A percentile compares a stretch with the other conserved stretches of the same genome.
Evolutionary conservation across 495 filamentous ascomycete genomes (phyloP).

Genomic region (Xylaria nigripes): DNA sequence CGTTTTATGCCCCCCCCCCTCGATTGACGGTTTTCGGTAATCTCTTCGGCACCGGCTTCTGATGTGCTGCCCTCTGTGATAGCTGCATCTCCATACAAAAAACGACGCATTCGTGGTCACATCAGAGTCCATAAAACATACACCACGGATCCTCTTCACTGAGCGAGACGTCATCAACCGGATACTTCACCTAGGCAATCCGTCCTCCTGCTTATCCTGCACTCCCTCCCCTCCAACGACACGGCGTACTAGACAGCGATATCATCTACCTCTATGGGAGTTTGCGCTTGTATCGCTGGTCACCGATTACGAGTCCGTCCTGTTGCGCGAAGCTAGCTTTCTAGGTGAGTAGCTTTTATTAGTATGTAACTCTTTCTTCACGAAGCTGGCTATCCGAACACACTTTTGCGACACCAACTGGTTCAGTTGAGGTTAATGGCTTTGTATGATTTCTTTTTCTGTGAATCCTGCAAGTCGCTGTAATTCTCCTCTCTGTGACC

Average conservation of each 20-base stretch:
- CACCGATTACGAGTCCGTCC: neutral
- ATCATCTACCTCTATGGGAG: neutral
- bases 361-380: neutral
- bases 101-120: constrained; percentile 15
- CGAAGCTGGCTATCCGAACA: neutral
- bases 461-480: neutral
- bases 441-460: neutral
- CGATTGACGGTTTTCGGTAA: neutral
- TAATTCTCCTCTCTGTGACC: neutral
- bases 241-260: neutral
- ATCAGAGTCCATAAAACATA: neutral
- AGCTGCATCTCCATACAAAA: neutral
- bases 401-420: too few species aligned
- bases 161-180: constrained; percentile 13
- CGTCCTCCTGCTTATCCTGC: neutral
- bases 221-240: too few species aligned
- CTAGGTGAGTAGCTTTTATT: neutral
- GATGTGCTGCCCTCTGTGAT: constrained; percentile 2
- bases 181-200: constrained; percentile 6
- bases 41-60: neutral
- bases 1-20: neutral
- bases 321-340: neutral
- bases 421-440: neutral
- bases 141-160: constrained; percentile 15
- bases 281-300: neutral